Percentiles rank a stretch among this genome's conserved stretches.
Evolutionary conservation across 164 flowering plant genomes (phyloP).

Genomic region (Vitis rotundifolia): DNA sequence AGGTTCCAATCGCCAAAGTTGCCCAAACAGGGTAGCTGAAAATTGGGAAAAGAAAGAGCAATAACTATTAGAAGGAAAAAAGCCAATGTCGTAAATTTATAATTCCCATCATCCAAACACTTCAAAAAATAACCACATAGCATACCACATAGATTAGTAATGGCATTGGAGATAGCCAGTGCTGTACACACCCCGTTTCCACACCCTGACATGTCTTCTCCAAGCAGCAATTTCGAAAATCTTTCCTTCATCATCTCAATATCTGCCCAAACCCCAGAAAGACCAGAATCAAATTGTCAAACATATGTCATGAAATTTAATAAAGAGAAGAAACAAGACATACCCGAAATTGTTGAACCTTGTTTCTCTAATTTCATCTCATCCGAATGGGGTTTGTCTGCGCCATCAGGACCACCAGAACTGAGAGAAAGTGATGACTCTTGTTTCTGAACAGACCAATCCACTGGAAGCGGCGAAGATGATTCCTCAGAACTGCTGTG

Average conservation of each 20-base stretch:
- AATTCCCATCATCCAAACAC: neutral
- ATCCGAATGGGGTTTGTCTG: conserved; percentile 29
- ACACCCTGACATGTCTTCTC: conserved; percentile 86
- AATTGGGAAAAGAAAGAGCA: neutral
- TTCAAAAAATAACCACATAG: neutral
- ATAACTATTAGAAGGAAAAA: neutral
- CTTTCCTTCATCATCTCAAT: conserved; percentile 82
- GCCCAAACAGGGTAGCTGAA: conserved; percentile 59
- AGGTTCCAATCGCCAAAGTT: conserved; percentile 70
- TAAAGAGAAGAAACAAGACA: neutral
- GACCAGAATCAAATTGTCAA: conserved; percentile 9
- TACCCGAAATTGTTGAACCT: conserved; percentile 50
- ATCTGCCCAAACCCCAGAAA: conserved; percentile 30
- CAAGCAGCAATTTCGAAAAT: conserved; percentile 73
- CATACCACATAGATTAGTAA: conserved; percentile 80
- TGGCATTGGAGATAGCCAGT: conserved; percentile 76
- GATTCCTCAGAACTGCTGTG: conserved; percentile 48
- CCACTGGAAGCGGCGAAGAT: conserved; percentile 36
- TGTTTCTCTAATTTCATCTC: conserved; percentile 44
- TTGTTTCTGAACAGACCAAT: conserved; percentile 36
- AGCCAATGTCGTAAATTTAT: neutral
- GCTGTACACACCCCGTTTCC: conserved; percentile 81
- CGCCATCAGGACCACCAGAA: conserved; percentile 18
- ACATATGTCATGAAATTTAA: neutral
- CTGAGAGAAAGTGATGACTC: conserved; percentile 27